These are phyloP conservation scores for Xanthoconium stramineum DNA, from an alignment of 768 basidiomycete genomes.

Conservation along the genomic window DNA sequence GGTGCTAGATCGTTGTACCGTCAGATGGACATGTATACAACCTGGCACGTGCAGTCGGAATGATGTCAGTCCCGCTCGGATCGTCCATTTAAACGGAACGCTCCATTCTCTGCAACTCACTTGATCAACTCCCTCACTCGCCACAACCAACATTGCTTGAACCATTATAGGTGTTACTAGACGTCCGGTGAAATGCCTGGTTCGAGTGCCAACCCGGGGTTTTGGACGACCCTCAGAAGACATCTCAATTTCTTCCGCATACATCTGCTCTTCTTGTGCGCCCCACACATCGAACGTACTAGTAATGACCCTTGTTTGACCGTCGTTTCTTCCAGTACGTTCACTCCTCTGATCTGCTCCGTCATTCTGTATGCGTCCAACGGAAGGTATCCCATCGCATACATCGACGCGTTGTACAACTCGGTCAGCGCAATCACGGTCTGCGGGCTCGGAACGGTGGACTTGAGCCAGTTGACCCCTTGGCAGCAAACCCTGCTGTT, in stretches of 20 bases:
- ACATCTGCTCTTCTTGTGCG: slow-evolving; percentile 62
- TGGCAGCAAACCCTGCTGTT: slow-evolving; percentile 73
- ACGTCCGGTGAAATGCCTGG: slow-evolving; percentile 2
- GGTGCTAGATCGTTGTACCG: too few species aligned
- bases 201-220: neutral
- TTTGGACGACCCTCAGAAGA: slow-evolving; percentile 31
- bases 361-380: slow-evolving; percentile 82
- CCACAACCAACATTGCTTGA: too few species aligned
- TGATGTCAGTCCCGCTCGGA: slow-evolving; percentile 1
- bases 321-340: slow-evolving; percentile 43
- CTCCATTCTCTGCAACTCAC: too few species aligned
- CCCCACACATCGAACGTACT: slow-evolving; percentile 6
- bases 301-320: slow-evolving; percentile 3
- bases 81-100: too few species aligned
- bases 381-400: slow-evolving; percentile 64
- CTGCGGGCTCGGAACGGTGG: slow-evolving; percentile 70
- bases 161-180: neutral
- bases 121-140: too few species aligned
- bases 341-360: slow-evolving; percentile 77
- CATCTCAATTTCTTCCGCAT: slow-evolving; percentile 68
- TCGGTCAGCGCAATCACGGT: slow-evolving; percentile 77
- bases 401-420: slow-evolving; percentile 76
- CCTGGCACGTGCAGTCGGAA: neutral
- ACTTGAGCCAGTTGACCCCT: slow-evolving; percentile 62
- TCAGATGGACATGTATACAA: neutral